Evolutionary conservation across 78 protist species (phyloP), one percentile per base, ranked within the genome.

Genomic region (Emiliania huxleyi): DNA sequence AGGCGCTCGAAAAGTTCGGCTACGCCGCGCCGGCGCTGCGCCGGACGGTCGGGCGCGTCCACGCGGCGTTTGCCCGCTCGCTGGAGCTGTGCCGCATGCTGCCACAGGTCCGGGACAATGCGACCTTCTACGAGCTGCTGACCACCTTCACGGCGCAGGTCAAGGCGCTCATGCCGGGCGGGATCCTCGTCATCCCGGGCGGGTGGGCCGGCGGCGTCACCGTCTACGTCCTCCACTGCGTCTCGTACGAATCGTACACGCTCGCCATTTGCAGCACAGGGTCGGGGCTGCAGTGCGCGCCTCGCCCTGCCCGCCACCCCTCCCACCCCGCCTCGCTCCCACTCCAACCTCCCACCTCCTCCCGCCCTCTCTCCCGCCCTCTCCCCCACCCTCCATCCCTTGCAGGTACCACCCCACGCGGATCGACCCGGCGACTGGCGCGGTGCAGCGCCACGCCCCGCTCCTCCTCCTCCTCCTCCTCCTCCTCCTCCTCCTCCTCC

Each of bases 161-260:
- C 33, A 77, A 77, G 85, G 2, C 85, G 25, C 85, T 77, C 48
- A 77, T 26, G 85, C 85, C 85, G 26, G 85, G 85, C 5, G 85
- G 48, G 25, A 21, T 15, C 18, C 12, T 77, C 33, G 46, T 77
- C 29, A 33, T 77, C 23, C 85, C 85, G 18, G 85, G 85, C 44
- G 85, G 85, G 3, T 77, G 44, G 48, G 6, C 19, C 25, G 85
- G 85, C 85, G 19, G 48, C 33, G 33, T 77, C 29, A 35, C n/a
- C 35, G 46, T 40, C 33, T 77, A 77, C 85, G 85, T 77, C 33
- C 46, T 77, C 35, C 85, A 77, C 85, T 77, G 85, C 85, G 85
- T 23, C 85, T 40, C 85, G 18, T 77, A 23, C 46, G 85, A 77
- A 33, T 37, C 15, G 85, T 77, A 23, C 85, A 77, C 85, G 46